phyloP scores from a whole-genome alignment of 2,329 filamentous ascomycete genomes.

The Fusarium abutilonis region DNA sequence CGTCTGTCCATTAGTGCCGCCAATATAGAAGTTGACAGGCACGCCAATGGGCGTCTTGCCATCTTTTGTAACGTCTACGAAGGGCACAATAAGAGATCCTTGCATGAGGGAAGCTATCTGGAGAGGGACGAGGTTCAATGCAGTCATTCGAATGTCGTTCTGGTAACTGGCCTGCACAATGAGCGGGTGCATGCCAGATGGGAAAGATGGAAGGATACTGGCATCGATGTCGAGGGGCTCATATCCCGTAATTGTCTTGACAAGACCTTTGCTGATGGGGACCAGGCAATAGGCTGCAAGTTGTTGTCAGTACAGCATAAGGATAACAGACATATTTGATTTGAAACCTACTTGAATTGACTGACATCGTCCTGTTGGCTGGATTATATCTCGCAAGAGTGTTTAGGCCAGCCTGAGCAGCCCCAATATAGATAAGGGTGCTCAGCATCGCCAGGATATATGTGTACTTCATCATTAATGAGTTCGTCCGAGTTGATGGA shows the following conservation, averaged over 20 bases:
- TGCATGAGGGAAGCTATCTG: slow-evolving; percentile 19
- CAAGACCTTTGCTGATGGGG: slow-evolving; percentile 9
- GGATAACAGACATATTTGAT: fast-evolving
- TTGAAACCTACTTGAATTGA: slow-evolving; percentile 11
- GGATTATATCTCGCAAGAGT: slow-evolving; percentile 21
- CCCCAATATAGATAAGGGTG: background rate
- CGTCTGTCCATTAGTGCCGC: slow-evolving; percentile 1
- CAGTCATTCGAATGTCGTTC: slow-evolving; percentile 24
- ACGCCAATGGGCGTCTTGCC: background rate
- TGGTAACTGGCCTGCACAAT: slow-evolving; percentile 11
- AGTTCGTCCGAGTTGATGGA: too few species aligned
- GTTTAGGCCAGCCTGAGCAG: slow-evolving; percentile 15
- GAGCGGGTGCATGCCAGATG: slow-evolving; percentile 11
- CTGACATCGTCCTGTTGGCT: slow-evolving; percentile 23
- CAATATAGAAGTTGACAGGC: slow-evolving; percentile 14
- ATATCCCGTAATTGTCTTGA: slow-evolving; percentile 14
- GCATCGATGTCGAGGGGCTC: background rate
- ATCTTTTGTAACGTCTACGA: slow-evolving; percentile 13
- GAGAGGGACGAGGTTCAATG: slow-evolving; percentile 1
- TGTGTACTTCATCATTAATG: slow-evolving; percentile 6
- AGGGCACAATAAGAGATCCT: slow-evolving; percentile 13
- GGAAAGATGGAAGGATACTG: slow-evolving; percentile 13
- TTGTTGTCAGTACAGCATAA: background rate
- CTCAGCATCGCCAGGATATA: background rate
- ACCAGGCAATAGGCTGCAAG: slow-evolving; percentile 11